These are phyloP conservation scores for Metroxylon sagu DNA, from an alignment of 176 grass and related monocot genomes.

Conservation along the genomic window DNA sequence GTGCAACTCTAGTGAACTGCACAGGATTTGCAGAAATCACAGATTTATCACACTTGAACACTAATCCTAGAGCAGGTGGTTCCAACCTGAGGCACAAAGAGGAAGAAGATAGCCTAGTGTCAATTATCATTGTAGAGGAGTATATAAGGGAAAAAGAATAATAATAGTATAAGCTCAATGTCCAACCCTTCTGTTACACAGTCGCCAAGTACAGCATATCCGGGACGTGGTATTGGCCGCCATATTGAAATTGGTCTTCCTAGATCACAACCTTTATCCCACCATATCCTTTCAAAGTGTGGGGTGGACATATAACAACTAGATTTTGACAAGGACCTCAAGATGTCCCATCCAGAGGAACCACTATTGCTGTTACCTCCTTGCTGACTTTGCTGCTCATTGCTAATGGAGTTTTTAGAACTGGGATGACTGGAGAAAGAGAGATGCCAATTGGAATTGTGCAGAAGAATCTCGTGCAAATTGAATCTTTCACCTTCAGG, in stretches of 20 bases:
- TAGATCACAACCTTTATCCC: slow-evolving; percentile 85
- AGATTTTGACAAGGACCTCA: slow-evolving; percentile 65
- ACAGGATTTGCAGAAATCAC: slow-evolving; percentile 67
- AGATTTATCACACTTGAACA: slow-evolving; percentile 72
- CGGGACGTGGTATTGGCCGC: slow-evolving; percentile 63
- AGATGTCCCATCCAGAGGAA: slow-evolving; percentile 61
- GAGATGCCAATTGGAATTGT: slow-evolving; percentile 45
- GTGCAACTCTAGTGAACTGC: slow-evolving; percentile 79
- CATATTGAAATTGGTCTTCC: slow-evolving; percentile 83
- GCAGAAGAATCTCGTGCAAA: slow-evolving; percentile 81
- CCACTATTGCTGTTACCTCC: slow-evolving; percentile 27
- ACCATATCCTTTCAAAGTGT: slow-evolving; percentile 98
- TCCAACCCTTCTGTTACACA: slow-evolving; percentile 88
- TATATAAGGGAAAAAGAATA: slow-evolving; percentile 13
- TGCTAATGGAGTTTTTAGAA: slow-evolving; percentile 34
- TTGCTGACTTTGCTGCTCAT: slow-evolving; percentile 30
- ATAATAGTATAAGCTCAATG: slow-evolving; percentile 13
- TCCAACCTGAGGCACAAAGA: slow-evolving; percentile 57
- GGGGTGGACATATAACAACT: slow-evolving; percentile 84
- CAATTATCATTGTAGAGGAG: slow-evolving; percentile 8
- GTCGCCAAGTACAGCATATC: slow-evolving; percentile 76
- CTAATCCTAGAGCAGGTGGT: slow-evolving; percentile 71
- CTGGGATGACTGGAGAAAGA: slow-evolving; percentile 43
- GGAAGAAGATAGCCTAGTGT: slow-evolving; percentile 8
- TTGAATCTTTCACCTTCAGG: slow-evolving; percentile 41